These are phyloP conservation scores for Phytophthora kernoviae DNA, from an alignment of 352 stramenopile genomes.

Conservation along the genomic window DNA sequence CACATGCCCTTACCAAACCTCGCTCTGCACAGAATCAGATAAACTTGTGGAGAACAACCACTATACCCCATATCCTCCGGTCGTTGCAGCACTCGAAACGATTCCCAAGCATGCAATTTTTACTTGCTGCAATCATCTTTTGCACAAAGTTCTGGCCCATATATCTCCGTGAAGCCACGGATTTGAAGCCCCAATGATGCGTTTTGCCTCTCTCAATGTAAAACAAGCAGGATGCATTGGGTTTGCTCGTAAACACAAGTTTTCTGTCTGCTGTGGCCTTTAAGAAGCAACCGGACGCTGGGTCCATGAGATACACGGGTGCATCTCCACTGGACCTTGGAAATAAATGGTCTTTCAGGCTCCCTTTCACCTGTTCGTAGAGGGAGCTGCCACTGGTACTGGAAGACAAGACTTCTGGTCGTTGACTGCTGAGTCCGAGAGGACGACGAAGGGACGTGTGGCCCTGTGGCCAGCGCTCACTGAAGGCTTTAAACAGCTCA, in stretches of 20 bases:
- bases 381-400: slow-evolving; percentile 59
- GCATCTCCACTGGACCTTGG: slow-evolving; percentile 33
- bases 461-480: slow-evolving; percentile 46
- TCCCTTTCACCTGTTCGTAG: slow-evolving; percentile 68
- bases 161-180: slow-evolving; percentile 61
- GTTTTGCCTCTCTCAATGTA: slow-evolving; percentile 73
- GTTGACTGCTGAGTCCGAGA: slow-evolving; percentile 32
- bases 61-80: slow-evolving; percentile 24
- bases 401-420: slow-evolving; percentile 40
- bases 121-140: slow-evolving; percentile 55
- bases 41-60: slow-evolving; percentile 40
- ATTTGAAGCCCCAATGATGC: slow-evolving; percentile 84
- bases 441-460: slow-evolving; percentile 21
- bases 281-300: slow-evolving; percentile 53
- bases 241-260: slow-evolving; percentile 62
- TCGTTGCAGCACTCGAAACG: slow-evolving; percentile 70
- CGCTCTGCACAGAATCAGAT: slow-evolving; percentile 76
- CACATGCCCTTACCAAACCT: slow-evolving; percentile 87
- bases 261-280: slow-evolving; percentile 67
- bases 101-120: slow-evolving; percentile 78
- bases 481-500: slow-evolving; percentile 53
- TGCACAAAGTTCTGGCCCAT: slow-evolving; percentile 82
- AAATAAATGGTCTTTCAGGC: slow-evolving; percentile 65
- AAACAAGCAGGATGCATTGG: slow-evolving; percentile 77
- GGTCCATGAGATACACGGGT: slow-evolving; percentile 77